phyloP scores from a whole-genome alignment of 2,329 filamentous ascomycete species.

The Calonectria ilicicola region DNA sequence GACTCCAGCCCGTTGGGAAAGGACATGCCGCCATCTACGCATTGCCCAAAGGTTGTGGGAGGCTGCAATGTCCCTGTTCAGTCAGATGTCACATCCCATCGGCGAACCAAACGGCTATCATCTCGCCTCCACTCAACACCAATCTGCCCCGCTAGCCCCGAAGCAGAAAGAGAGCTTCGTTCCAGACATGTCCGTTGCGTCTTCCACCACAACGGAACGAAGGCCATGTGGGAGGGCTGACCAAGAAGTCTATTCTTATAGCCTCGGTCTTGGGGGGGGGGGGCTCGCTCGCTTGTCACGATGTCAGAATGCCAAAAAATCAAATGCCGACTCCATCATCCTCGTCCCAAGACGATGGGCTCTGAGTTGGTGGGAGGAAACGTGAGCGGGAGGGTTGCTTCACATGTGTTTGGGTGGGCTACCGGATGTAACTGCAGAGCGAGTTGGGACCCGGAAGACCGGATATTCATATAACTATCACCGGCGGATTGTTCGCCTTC shows the following conservation, averaged over 20 bases:
- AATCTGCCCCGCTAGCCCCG: slow-evolving; percentile 3
- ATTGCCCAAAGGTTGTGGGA: neutral
- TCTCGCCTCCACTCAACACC: slow-evolving; percentile 2
- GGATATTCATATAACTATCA: neutral
- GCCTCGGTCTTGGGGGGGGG: neutral
- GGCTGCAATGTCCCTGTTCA: slow-evolving; percentile 1
- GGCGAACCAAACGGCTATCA: slow-evolving; percentile 4
- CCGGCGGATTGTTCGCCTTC: neutral
- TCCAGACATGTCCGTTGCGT: neutral
- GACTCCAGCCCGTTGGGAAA: slow-evolving; percentile 12
- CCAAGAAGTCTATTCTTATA: slow-evolving; percentile 9
- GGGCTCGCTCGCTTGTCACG: neutral
- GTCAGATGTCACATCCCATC: slow-evolving; percentile 20
- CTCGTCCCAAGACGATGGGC: neutral
- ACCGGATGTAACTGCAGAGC: slow-evolving; percentile 11
- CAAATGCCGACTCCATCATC: neutral
- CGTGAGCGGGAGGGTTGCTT: neutral
- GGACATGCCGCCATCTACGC: slow-evolving; percentile 4
- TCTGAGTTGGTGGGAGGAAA: neutral
- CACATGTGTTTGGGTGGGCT: slow-evolving; percentile 16
- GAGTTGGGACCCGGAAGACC: slow-evolving; percentile 1
- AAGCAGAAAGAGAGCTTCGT: slow-evolving; percentile 6
- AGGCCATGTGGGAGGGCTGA: slow-evolving; percentile 3
- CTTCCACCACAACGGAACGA: neutral
- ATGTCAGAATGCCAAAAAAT: neutral